phyloP scores from a whole-genome alignment of 305 asterid species.

The Ilex paraguariensis region DNA sequence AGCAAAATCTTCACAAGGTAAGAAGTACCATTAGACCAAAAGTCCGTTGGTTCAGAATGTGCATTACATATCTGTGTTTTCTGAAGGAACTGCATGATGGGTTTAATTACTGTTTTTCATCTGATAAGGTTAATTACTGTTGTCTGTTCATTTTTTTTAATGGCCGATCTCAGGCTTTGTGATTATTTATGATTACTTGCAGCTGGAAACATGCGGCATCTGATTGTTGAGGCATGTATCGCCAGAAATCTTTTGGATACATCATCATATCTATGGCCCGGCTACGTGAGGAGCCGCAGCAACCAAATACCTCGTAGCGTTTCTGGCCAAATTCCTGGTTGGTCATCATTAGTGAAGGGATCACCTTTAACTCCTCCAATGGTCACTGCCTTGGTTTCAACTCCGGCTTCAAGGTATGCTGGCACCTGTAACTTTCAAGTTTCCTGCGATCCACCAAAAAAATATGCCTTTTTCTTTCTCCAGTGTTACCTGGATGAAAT shows the following conservation, averaged over 20 bases:
- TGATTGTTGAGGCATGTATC: constrained; percentile 95
- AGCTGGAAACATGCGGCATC: constrained; percentile 92
- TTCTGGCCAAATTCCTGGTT: constrained; percentile 71
- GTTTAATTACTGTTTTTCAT: too few species aligned
- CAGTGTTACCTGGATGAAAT: too few species aligned
- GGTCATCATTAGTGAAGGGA: constrained; percentile 90
- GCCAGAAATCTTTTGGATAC: constrained; percentile 91
- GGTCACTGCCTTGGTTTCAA: constrained; percentile 70
- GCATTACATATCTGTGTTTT: too few species aligned
- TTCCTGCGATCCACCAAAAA: not conserved
- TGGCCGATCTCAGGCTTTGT: not conserved
- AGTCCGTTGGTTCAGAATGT: too few species aligned
- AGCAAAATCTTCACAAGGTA: too few species aligned
- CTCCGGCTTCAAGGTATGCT: constrained; percentile 93
- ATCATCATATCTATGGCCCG: constrained; percentile 93
- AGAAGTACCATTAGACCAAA: too few species aligned
- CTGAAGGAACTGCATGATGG: too few species aligned
- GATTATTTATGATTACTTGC: constrained; percentile 32
- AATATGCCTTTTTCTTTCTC: too few species aligned
- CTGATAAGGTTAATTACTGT: too few species aligned
- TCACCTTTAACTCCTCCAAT: constrained; percentile 71
- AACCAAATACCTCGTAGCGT: constrained; percentile 75
- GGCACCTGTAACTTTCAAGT: constrained; percentile 15
- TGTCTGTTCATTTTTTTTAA: too few species aligned
- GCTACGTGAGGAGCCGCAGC: constrained; percentile 83